Base-by-base conservation (phyloP, 352 stramenopile genomes). In the Pythium dissimile region DNA sequence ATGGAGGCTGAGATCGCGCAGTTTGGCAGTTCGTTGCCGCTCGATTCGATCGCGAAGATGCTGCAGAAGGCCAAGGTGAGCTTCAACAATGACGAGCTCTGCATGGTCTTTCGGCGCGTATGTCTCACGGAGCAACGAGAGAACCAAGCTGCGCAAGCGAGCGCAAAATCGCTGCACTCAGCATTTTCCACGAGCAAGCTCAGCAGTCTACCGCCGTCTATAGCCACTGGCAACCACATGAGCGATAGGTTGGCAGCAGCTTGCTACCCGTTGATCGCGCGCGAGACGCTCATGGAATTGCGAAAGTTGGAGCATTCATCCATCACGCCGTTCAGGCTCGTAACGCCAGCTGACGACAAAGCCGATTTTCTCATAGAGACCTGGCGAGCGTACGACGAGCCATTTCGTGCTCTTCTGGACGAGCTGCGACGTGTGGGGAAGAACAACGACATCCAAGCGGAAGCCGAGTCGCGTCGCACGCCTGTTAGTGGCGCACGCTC, bases 361-460 rank as follows among this genome's bases (percentile, higher is more conserved):
- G 77, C 79, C 9, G 72, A 85, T 34, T 71, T 92, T 32, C 65
- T 90, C 7, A 47, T 82, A 11, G 73, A 71, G 30, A 75, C 71
- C 0, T 91, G 79, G 77, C 62, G 66, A 12, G 77, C 65, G 12
- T 92, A 92, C 48, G 54, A 85, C 13, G 67, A 75, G 32, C 56
- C 71, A 0, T 86, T 67, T 20, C 58, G 55, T 5, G 20, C 54
- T 1, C 48, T 90, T n/a, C 53, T 92, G n/a, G 71, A 88, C 0
- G 65, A 89, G 13, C 54, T 92, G 24, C 66, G 67, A 1, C 75
- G 75, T 15, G 38, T 89, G 6, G 75, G 77, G 1, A 86, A 81
- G 54, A 84, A 67, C 42, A 87, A 89, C 28, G 77, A 88, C 51
- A 71, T 88, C 31, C 80, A 86, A 31, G 62, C 73, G 0, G 82